phyloP scores from a whole-genome alignment of 2,329 filamentous ascomycete genomes.

The Fusarium xyrophilum region DNA sequence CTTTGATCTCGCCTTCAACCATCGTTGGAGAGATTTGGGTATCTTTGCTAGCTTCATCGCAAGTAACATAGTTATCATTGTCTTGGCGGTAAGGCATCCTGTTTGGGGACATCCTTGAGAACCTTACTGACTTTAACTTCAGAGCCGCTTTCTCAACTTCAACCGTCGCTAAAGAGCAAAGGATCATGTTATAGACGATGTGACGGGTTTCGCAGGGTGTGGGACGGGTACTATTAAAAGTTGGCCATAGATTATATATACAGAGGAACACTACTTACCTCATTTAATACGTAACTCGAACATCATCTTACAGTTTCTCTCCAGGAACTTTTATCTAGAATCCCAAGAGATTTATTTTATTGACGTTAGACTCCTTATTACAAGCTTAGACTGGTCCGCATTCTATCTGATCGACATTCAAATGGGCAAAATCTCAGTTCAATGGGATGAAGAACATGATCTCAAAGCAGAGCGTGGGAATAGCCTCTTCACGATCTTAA shows the following conservation, averaged over 20 bases:
- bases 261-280: background rate
- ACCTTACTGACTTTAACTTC: constrained; percentile 9
- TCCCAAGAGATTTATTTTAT: no score
- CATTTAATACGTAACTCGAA: background rate
- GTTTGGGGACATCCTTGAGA: accelerated
- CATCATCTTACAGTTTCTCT: no score
- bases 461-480: no score
- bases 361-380: no score
- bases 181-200: background rate
- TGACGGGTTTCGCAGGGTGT: background rate
- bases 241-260: background rate
- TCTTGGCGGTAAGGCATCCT: constrained; percentile 56
- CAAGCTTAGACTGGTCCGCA: no score
- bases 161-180: constrained; percentile 54
- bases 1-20: constrained; percentile 69
- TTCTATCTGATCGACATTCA: no score
- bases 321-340: no score
- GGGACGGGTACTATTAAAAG: background rate
- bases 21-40: constrained; percentile 83
- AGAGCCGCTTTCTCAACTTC: constrained; percentile 61
- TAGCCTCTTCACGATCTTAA: no score
- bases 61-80: constrained; percentile 73
- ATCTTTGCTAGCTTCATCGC: constrained; percentile 79
- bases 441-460: no score
- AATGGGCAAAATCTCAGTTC: no score